A percentile compares a stretch with the other conserved stretches of the same genome.
Conservation (phyloP, 148 eudicot species). For the Rhododendron kiyosumense region DNA sequence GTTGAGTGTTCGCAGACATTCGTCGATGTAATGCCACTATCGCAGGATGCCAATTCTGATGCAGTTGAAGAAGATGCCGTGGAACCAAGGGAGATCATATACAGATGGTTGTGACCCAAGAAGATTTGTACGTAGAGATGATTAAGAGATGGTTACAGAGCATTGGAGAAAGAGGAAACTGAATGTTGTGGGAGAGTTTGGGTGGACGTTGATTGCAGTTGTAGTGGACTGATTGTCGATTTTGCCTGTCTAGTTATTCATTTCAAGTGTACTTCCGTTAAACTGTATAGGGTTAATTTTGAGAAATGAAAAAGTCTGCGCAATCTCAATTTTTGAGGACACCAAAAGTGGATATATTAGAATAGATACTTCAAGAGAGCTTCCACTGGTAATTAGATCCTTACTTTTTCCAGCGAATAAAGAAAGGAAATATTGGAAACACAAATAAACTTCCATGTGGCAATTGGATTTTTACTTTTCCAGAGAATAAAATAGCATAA, state of each 20-base stretch:
- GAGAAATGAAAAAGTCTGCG: neutral
- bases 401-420: neutral
- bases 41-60: neutral
- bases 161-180: too few species aligned
- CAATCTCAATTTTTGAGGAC: neutral
- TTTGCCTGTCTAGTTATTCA: neutral
- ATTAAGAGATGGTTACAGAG: neutral
- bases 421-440: neutral
- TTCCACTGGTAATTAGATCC: neutral
- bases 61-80: neutral
- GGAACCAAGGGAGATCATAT: neutral
- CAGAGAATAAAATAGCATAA: neutral
- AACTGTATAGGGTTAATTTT: neutral
- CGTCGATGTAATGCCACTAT: neutral
- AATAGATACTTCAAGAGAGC: neutral
- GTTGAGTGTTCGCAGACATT: too few species aligned
- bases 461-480: neutral
- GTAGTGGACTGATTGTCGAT: too few species aligned
- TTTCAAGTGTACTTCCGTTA: neutral
- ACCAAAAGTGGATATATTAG: neutral
- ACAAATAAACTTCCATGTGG: neutral
- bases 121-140: neutral
- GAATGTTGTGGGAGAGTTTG: neutral
- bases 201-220: too few species aligned
- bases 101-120: neutral